Evolutionary conservation across 768 basidiomycete species (phyloP).

Genomic region (Rhodotorula paludigena): DNA sequence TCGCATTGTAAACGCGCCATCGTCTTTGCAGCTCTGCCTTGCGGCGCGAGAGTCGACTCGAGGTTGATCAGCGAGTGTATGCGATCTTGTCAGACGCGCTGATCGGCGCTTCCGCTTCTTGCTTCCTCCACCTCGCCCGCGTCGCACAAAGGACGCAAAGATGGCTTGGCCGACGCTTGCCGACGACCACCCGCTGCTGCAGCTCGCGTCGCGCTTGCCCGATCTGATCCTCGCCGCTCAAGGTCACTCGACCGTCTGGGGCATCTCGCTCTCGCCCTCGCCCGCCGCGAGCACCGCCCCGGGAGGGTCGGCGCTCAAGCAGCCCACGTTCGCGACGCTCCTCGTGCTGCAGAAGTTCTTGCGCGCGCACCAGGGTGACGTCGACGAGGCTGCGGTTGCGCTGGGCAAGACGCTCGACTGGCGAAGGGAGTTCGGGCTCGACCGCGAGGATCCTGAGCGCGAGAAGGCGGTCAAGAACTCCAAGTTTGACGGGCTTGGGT

Average conservation of each 20-base stretch:
- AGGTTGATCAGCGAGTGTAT: too few relatives aligned
- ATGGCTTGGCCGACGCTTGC: constrained; percentile 20
- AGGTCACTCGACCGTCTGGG: constrained; percentile 24
- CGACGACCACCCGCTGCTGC: constrained; percentile 17
- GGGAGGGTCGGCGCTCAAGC: background rate
- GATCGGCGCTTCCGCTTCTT: too few relatives aligned
- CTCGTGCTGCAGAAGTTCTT: constrained; percentile 38
- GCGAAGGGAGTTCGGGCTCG: constrained; percentile 33
- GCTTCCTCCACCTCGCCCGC: background rate
- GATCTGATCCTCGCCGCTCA: constrained; percentile 4
- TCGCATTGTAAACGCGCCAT: too few relatives aligned
- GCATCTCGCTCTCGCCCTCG: constrained; percentile 13
- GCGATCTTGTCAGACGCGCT: too few relatives aligned
- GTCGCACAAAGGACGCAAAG: background rate
- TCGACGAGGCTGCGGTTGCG: constrained; percentile 18
- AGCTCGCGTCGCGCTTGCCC: background rate
- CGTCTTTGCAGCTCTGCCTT: too few relatives aligned
- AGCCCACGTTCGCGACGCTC: constrained; percentile 11
- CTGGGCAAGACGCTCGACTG: constrained; percentile 29
- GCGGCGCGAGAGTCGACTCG: too few relatives aligned
- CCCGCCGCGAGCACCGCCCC: background rate
- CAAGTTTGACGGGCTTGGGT: constrained; percentile 31
- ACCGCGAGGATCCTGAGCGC: constrained; percentile 2
- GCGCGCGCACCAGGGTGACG: constrained; percentile 20
- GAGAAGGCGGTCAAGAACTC: background rate